These are phyloP conservation scores for Lanmaoa pseudosensibilis DNA, from an alignment of 768 basidiomycete genomes.

Conservation along the genomic window DNA sequence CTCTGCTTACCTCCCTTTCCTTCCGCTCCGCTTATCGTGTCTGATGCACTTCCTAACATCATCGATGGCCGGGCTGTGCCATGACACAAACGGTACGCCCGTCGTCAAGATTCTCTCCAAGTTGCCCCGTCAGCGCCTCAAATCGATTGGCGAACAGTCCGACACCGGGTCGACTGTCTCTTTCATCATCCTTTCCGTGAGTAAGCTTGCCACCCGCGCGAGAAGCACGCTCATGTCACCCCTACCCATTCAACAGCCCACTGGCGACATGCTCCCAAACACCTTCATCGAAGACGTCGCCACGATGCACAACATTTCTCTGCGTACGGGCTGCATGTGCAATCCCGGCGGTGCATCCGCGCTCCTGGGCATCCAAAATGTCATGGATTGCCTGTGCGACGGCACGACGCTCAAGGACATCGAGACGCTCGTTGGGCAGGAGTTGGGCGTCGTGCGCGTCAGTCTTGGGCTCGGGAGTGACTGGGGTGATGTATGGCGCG, in stretches of 20 bases:
- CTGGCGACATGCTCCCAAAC: constrained; percentile 66
- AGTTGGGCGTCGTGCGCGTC: constrained; percentile 73
- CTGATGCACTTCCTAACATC: constrained; percentile 61
- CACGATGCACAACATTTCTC: constrained; percentile 60
- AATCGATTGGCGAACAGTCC: constrained; percentile 60
- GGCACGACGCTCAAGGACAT: constrained; percentile 65
- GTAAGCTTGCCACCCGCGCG: constrained; percentile 23
- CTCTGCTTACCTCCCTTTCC: constrained; percentile 74
- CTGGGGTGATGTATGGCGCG: constrained; percentile 70
- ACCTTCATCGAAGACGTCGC: constrained; percentile 75
- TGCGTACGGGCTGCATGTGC: constrained; percentile 86
- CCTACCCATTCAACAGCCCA: constrained; percentile 42
- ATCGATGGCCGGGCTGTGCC: constrained; percentile 57
- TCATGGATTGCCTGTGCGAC: constrained; percentile 60
- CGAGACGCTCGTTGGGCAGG: constrained; percentile 58
- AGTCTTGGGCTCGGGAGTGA: constrained; percentile 79
- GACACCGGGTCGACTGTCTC: constrained; percentile 66
- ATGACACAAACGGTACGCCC: constrained; percentile 57
- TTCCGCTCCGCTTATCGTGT: constrained; percentile 71
- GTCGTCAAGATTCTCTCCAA: constrained; percentile 71
- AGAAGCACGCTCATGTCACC: background rate
- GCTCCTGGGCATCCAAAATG: constrained; percentile 61
- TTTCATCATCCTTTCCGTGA: constrained; percentile 61
- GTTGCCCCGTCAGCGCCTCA: constrained; percentile 52
- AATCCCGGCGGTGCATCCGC: constrained; percentile 82